Evolutionary conservation across 805 yeast species (phyloP).

Genomic region (Scheffersomyces amazonensis): DNA sequence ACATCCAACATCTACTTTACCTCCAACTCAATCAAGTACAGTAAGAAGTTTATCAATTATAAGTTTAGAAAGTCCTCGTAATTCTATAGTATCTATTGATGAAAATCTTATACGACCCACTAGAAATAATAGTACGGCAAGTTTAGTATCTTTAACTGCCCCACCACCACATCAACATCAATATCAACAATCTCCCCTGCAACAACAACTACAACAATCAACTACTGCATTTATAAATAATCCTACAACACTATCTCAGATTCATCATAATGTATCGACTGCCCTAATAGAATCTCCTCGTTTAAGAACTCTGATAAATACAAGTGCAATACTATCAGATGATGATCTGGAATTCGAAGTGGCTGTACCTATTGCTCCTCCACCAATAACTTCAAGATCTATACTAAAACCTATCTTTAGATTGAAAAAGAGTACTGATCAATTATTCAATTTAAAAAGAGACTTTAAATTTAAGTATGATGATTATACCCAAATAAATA

Average conservation of each 20-base stretch:
- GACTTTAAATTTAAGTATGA: slow-evolving; percentile 23
- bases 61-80: slow-evolving; percentile 38
- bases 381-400: slow-evolving; percentile 9
- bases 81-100: slow-evolving; percentile 38
- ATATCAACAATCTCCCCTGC: background rate
- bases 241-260: background rate
- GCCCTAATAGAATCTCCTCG: background rate
- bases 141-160: slow-evolving; percentile 12
- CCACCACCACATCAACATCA: slow-evolving; percentile 4
- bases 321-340: slow-evolving; percentile 28
- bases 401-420: slow-evolving; percentile 13
- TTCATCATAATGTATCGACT: slow-evolving; percentile 1
- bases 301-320: slow-evolving; percentile 1
- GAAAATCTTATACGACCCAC: slow-evolving; percentile 26
- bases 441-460: slow-evolving; percentile 11
- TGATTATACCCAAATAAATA: slow-evolving; percentile 4
- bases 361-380: slow-evolving; percentile 1
- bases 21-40: slow-evolving; percentile 15
- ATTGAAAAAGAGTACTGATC: slow-evolving; percentile 5
- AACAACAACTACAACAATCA: background rate
- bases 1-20: background rate
- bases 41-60: slow-evolving; percentile 35
- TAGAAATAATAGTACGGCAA: slow-evolving; percentile 31
- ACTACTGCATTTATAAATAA: background rate
- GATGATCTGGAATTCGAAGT: slow-evolving; percentile 35